Evolutionary conservation across 192 early-diverging fungal species (phyloP).

Genomic region (Coemansia sp.): DNA sequence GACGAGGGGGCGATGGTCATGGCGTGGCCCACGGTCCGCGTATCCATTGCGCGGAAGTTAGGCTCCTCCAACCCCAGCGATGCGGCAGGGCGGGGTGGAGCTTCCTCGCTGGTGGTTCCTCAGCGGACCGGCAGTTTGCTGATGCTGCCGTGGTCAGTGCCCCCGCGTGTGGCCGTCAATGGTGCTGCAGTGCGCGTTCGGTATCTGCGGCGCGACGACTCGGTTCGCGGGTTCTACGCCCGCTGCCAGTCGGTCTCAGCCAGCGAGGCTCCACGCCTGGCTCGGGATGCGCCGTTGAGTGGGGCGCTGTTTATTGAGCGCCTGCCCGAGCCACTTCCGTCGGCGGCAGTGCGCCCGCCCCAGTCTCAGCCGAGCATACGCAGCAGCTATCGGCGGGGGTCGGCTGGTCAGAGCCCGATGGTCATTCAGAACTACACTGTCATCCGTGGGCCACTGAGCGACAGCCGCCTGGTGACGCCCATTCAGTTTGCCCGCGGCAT

Average conservation of each 20-base stretch:
- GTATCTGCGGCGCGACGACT: conserved; percentile 34
- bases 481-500: conserved; percentile 21
- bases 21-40: conserved; percentile 36
- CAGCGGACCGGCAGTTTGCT: background rate
- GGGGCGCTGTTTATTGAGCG: conserved; percentile 22
- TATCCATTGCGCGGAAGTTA: conserved; percentile 8
- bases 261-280: conserved; percentile 10
- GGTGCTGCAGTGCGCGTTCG: conserved; percentile 29
- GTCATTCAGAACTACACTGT: conserved; percentile 38
- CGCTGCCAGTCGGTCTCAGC: conserved; percentile 39
- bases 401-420: background rate
- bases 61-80: background rate
- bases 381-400: background rate
- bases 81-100: background rate
- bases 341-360: background rate
- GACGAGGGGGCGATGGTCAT: conserved; percentile 10
- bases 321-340: background rate
- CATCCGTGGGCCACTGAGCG: background rate
- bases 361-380: background rate
- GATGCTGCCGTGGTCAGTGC: conserved; percentile 37
- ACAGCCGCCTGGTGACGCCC: conserved; percentile 17
- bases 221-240: conserved; percentile 24
- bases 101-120: background rate
- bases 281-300: background rate
- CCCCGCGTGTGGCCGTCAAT: conserved; percentile 41